Conservation (phyloP, 2,329 filamentous ascomycete species). For the Fusarium tanahbumbuense region DNA sequence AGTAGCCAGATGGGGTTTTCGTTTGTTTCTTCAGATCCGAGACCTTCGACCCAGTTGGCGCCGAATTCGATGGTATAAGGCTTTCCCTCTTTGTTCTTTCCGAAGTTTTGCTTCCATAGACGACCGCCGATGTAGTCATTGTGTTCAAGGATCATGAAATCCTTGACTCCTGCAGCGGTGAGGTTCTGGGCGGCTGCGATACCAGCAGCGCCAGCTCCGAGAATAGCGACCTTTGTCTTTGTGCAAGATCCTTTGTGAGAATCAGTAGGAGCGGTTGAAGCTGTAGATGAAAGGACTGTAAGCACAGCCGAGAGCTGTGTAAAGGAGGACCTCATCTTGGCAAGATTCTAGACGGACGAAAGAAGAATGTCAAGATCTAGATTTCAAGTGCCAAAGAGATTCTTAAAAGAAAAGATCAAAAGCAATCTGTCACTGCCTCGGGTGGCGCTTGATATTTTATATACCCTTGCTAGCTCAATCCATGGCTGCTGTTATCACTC, state of each 20-base stretch:
- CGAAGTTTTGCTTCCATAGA: slow-evolving; percentile 68
- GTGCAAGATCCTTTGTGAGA: slow-evolving; percentile 34
- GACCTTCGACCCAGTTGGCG: slow-evolving; percentile 69
- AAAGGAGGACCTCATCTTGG: slow-evolving; percentile 10
- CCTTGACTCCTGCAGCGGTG: slow-evolving; percentile 67
- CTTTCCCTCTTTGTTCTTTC: slow-evolving; percentile 59
- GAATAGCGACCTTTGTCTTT: slow-evolving; percentile 50
- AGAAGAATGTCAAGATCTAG: not conserved
- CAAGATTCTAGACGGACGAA: not conserved
- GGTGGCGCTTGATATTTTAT: slow-evolving; percentile 4
- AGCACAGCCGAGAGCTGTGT: slow-evolving; percentile 9
- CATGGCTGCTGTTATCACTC: not conserved
- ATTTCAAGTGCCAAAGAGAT: not conserved
- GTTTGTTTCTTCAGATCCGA: slow-evolving; percentile 37
- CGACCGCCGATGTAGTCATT: slow-evolving; percentile 72
- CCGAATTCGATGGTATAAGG: slow-evolving; percentile 72
- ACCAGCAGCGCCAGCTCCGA: slow-evolving; percentile 70
- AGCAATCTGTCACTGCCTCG: not conserved
- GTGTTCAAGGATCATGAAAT: slow-evolving; percentile 75
- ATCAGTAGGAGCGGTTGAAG: not conserved
- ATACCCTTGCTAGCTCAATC: not conserved
- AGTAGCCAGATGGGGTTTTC: slow-evolving; percentile 74
- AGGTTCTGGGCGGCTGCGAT: slow-evolving; percentile 74
- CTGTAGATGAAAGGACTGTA: not conserved
- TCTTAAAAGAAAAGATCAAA: not conserved